phyloP scores from a whole-genome alignment of 768 basidiomycete genomes.

The Hygrocybe coccinea region DNA sequence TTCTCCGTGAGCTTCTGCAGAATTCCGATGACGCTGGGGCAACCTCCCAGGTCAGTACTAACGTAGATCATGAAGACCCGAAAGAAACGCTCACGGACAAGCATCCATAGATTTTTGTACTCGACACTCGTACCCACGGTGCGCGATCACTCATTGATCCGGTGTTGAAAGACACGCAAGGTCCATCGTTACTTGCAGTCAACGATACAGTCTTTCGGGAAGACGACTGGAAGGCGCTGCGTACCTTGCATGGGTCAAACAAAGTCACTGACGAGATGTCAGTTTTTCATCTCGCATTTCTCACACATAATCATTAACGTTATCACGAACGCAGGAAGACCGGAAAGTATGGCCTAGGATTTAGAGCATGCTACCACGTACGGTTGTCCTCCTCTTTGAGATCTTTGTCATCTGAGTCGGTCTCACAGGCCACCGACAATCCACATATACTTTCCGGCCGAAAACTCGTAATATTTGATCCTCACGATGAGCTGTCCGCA shows the following conservation, averaged over 20 bases:
- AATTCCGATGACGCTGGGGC: conserved; percentile 52
- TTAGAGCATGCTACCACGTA: conserved; percentile 48
- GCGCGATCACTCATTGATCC: conserved; percentile 22
- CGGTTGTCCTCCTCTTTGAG: neutral
- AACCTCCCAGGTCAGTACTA: conserved; percentile 33
- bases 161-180: conserved; percentile 31
- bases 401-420: neutral
- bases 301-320: conserved; percentile 10
- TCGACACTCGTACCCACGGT: conserved; percentile 36
- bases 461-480: conserved; percentile 41
- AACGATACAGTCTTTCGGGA: conserved; percentile 42
- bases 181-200: conserved; percentile 44
- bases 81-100: neutral
- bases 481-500: conserved; percentile 26
- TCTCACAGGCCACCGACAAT: conserved; percentile 41
- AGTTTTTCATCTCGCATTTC: conserved; percentile 25
- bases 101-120: conserved; percentile 35
- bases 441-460: conserved; percentile 45
- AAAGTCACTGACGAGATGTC: conserved; percentile 36
- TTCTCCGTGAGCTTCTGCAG: conserved; percentile 43
- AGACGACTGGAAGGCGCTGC: conserved; percentile 42
- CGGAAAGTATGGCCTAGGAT: conserved; percentile 54
- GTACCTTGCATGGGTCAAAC: conserved; percentile 41
- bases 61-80: neutral
- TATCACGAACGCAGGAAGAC: conserved; percentile 36